Conservation (phyloP, 192 early-diverging fungal genomes). For the Backusella tarrabulga region DNA sequence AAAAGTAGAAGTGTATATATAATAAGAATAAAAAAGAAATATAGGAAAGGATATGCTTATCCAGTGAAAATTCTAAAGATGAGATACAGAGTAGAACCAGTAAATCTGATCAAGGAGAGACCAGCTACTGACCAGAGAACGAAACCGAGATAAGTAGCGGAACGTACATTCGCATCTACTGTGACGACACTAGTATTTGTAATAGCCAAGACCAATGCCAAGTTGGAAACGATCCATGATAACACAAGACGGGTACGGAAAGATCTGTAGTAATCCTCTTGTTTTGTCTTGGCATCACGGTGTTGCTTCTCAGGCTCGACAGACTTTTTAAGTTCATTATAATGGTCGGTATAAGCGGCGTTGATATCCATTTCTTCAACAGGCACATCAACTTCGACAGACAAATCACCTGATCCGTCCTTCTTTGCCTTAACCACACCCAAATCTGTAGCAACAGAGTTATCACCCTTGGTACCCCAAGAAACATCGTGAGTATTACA, state of each 20-base stretch:
- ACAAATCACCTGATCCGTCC: slow-evolving; percentile 65
- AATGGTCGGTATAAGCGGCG: slow-evolving; percentile 73
- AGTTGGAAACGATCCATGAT: slow-evolving; percentile 80
- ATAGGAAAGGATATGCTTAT: slow-evolving; percentile 2
- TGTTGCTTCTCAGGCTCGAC: slow-evolving; percentile 48
- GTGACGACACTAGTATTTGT: slow-evolving; percentile 47
- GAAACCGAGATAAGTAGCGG: slow-evolving; percentile 55
- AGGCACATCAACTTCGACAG: slow-evolving; percentile 75
- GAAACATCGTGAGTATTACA: slow-evolving; percentile 54
- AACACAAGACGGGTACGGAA: slow-evolving; percentile 80
- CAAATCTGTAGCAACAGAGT: slow-evolving; percentile 62
- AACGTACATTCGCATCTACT: slow-evolving; percentile 32
- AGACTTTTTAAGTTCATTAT: slow-evolving; percentile 50
- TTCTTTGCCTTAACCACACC: slow-evolving; percentile 76
- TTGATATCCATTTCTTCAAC: slow-evolving; percentile 80
- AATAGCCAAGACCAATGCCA: slow-evolving; percentile 61
- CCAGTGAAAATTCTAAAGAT: slow-evolving; percentile 57
- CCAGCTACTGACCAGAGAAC: slow-evolving; percentile 79
- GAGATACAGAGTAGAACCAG: slow-evolving; percentile 66
- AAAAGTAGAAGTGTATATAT: not conserved
- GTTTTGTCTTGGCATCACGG: slow-evolving; percentile 69
- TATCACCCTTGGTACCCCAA: slow-evolving; percentile 97
- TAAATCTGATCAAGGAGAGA: slow-evolving; percentile 65
- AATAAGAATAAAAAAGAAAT: not conserved
- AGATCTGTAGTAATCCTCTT: slow-evolving; percentile 76